Evolutionary conservation across 73 alveolate species (phyloP), one percentile per base, ranked within the genome.

Genomic region (Paramecium primaurelia): DNA sequence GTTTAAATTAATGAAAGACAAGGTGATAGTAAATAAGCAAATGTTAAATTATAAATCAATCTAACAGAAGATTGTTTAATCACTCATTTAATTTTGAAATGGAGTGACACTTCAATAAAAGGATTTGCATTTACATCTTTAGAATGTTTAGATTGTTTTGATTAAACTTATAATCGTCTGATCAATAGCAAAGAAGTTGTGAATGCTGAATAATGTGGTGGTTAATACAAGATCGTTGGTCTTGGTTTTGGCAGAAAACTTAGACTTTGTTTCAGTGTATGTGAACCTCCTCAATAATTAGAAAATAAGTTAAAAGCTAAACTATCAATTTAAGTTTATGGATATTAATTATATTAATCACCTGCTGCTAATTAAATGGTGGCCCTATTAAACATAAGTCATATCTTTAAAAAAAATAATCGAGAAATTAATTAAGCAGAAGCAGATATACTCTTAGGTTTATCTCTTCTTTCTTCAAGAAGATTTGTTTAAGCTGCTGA

Each of bases 311-410:
- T 64, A 6, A 64, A 64, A 64, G 84, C 84, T 64, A 64, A 64
- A 64, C 18, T 40, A 14, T 20, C 91, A 44, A 26, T 80, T 7
- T 42, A 40, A 25, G 77, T 80, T 45, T 80, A 26, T 49, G 91
- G 91, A 20, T 80, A 80, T 47, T 28, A 80, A 26, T 36, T 45
- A 22, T 80, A 45, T 14, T 26, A 45, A 49, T 32, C 91, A 3
- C 91, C 91, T 42, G 75, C 77, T 18, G 91, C 91, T 9, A 80
- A 80, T 80, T 80, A 80, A 36, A 80, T 80, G 91, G 91, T 80
- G 4, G 30, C 91, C 6, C 58, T 80, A 8, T 25, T 80, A 44
- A 80, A 80, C 34, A 80, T 80, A 1, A 80, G 91, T 1, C 91
- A 80, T 44, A 80, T 80, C 18, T 80, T 80, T 18, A 80, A 80